Conservation (phyloP, 306 rosid species). For the Acmispon strigosus region DNA sequence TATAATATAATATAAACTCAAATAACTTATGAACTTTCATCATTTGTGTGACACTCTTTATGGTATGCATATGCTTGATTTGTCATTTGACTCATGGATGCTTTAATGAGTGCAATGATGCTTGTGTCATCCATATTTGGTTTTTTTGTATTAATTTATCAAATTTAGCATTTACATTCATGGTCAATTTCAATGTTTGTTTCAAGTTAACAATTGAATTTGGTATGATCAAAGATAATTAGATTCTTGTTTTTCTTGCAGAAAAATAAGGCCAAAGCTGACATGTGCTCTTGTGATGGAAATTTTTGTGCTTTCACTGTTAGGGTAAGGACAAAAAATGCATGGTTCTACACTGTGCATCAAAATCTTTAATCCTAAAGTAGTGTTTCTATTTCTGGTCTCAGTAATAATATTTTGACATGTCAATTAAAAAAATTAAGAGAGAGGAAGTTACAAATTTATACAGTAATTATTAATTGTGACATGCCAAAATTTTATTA, state of each 20-base stretch:
- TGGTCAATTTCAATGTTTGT: neutral
- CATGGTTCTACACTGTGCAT: neutral
- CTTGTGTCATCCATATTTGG: neutral
- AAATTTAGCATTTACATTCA: neutral
- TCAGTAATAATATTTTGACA: too few relatives aligned
- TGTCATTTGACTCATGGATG: neutral
- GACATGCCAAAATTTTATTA: too few relatives aligned
- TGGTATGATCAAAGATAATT: neutral
- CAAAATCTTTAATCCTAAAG: too few relatives aligned
- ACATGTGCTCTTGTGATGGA: conserved; percentile 53
- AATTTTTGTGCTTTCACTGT: conserved; percentile 66
- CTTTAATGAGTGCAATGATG: neutral
- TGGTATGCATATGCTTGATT: neutral
- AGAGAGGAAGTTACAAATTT: too few relatives aligned
- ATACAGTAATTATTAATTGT: too few relatives aligned
- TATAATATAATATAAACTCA: too few relatives aligned
- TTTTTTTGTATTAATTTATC: neutral
- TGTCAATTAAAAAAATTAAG: too few relatives aligned
- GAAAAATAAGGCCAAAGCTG: conserved; percentile 63
- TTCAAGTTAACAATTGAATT: neutral
- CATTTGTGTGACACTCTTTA: neutral
- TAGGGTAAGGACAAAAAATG: conserved; percentile 49
- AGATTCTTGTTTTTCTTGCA: conserved; percentile 20
- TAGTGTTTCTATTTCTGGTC: too few relatives aligned
- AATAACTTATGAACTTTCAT: too few relatives aligned